Evolutionary conservation across 208 protist genomes (phyloP).

Genomic region (Porcisia hertigi): DNA sequence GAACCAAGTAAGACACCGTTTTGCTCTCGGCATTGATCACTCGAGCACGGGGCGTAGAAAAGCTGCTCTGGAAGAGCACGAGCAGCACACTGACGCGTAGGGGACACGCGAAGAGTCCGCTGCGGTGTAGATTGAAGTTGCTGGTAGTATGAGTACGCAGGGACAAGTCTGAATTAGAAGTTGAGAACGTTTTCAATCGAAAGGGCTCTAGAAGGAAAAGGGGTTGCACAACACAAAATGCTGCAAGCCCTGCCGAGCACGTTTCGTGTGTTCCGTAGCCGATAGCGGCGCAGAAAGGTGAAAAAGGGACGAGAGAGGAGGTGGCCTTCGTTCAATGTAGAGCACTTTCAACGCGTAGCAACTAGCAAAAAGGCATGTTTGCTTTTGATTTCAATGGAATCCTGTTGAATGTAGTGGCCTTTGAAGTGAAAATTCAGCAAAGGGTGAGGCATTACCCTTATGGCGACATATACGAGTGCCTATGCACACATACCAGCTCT

Average conservation of each 20-base stretch:
- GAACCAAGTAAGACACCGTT: background rate
- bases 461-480: background rate
- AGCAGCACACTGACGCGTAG: background rate
- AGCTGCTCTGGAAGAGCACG: too few species aligned
- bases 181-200: background rate
- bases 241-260: background rate
- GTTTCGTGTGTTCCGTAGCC: background rate
- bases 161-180: background rate
- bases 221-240: background rate
- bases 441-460: background rate
- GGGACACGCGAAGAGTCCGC: background rate
- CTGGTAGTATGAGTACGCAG: too few species aligned
- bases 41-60: background rate
- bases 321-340: background rate
- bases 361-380: background rate
- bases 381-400: background rate
- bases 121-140: background rate
- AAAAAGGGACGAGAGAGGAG: background rate
- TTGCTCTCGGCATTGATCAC: background rate
- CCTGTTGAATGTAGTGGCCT: background rate
- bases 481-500: background rate
- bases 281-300: background rate
- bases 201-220: background rate
- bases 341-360: background rate
- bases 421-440: background rate